Percentiles rank a stretch among this genome's conserved stretches.
Conservation (phyloP, 768 basidiomycete species). For the Mycena haematopus region DNA sequence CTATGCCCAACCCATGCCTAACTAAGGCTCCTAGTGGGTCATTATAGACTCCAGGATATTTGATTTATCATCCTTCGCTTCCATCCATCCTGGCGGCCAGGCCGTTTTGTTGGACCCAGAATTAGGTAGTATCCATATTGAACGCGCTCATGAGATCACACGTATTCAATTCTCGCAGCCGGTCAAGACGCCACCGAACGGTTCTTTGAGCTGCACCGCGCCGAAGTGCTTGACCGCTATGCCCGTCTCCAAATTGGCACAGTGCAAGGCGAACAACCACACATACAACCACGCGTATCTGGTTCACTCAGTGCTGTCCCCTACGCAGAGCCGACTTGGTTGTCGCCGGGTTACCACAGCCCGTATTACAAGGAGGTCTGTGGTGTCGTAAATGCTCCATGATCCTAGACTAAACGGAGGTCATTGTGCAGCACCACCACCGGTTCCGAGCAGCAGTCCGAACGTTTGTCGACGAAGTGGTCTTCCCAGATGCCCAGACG, state of each 20-base stretch:
- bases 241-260: slow-evolving; percentile 67
- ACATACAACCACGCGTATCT: slow-evolving; percentile 48
- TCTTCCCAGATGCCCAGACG: slow-evolving; percentile 60
- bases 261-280: slow-evolving; percentile 59
- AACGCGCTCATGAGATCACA: not conserved
- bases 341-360: slow-evolving; percentile 21
- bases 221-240: slow-evolving; percentile 54
- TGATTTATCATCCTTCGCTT: slow-evolving; percentile 80
- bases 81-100: slow-evolving; percentile 83
- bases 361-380: slow-evolving; percentile 11
- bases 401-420: too few species aligned
- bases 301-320: slow-evolving; percentile 72
- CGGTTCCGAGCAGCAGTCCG: slow-evolving; percentile 68
- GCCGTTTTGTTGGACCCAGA: slow-evolving; percentile 80
- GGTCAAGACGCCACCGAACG: slow-evolving; percentile 71
- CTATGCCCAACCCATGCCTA: not conserved
- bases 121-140: slow-evolving; percentile 57
- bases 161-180: slow-evolving; percentile 57
- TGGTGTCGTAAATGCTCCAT: not conserved
- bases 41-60: slow-evolving; percentile 75
- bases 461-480: slow-evolving; percentile 74
- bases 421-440: slow-evolving; percentile 59
- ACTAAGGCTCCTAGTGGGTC: slow-evolving; percentile 10
- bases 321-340: slow-evolving; percentile 86
- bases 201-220: slow-evolving; percentile 23